Evolutionary conservation across 169 alveolate species (phyloP), one percentile per base, ranked within the genome.

Genomic region (Plasmodium cynomolgi): DNA sequence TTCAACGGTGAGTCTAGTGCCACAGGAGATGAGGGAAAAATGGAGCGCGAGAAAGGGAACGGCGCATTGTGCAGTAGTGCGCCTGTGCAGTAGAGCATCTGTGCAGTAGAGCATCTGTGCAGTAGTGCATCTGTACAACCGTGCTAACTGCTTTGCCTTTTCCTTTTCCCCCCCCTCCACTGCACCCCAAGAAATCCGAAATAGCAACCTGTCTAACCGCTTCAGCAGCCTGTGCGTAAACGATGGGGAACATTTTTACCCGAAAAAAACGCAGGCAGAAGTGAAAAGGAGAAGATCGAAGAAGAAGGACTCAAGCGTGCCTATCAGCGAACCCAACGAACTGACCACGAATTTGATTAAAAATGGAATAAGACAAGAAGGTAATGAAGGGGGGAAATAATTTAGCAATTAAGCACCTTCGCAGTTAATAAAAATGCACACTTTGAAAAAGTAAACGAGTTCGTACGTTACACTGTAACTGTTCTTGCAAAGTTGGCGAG

Each of bases 1-100:
- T 88, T 88, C 73, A 88, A 50, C 82, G 94, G 94, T 88, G 72
- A 79, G 93, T n/a, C 81, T 13, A 9, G 29, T 17, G 15, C 13
- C 37, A n/a, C n/a, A 17, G 11, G 81, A n/a, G 54, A 15, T 37
- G 83, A 50, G 62, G 26, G 2, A 26, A 29, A 39, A 31, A 34
- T 34, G 50, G 23, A 81, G 13, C n/a, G 79, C 1, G 3, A 83
- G 17, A 29, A 13, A 29, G 17, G 20, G n/a, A 39, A 47, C 31
- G 54, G 29, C 1, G 47, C 2, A 0, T 29, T 23, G 77, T 17
- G 8, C 33, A 58, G 74, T 58, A 7, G 74, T n/a, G 23, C 31
- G 0, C 1, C 31, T 0, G 74, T 26, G 31, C 37, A 29, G 2
- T 68, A 26, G 37, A n/a, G 13, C 77, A 3, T 68, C 31, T 68